These are phyloP conservation scores for Spergularia bocconei DNA, from an alignment of 148 eudicot species.

Conservation along the genomic window DNA sequence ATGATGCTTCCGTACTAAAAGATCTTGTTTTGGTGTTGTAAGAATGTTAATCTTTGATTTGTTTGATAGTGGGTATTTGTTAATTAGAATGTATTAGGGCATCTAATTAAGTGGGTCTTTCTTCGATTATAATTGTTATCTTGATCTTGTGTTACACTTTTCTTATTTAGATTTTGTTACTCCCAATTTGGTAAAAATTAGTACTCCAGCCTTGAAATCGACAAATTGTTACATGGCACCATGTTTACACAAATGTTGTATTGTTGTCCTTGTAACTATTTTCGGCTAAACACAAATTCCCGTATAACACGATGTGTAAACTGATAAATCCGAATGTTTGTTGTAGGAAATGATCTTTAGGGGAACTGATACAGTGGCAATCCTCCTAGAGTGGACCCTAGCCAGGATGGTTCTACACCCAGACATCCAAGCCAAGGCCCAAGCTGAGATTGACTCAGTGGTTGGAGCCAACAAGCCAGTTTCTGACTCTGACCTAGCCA, in stretches of 20 bases:
- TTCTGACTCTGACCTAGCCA: constrained; percentile 59
- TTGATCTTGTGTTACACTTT: neutral
- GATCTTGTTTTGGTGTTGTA: neutral
- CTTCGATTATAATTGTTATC: neutral
- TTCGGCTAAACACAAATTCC: no score
- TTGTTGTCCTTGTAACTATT: no score
- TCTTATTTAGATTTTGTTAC: neutral
- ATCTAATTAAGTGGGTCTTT: constrained; percentile 19
- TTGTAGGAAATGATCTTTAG: constrained; percentile 90
- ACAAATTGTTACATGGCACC: no score
- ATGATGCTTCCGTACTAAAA: neutral
- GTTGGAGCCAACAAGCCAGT: constrained; percentile 42
- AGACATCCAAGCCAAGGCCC: constrained; percentile 84
- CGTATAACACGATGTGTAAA: neutral
- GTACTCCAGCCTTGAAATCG: no score
- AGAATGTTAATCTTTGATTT: neutral
- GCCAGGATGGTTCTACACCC: constrained; percentile 95
- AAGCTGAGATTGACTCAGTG: constrained; percentile 53
- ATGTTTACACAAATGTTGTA: no score
- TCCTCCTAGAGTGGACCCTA: constrained; percentile 77
- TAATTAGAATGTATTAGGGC: constrained; percentile 16
- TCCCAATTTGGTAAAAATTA: no score
- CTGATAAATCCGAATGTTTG: neutral
- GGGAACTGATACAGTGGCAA: constrained; percentile 93
- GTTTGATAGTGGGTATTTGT: constrained; percentile 4